Evolutionary conservation across 768 basidiomycete genomes (phyloP).

Genomic region (Russula olivacea): DNA sequence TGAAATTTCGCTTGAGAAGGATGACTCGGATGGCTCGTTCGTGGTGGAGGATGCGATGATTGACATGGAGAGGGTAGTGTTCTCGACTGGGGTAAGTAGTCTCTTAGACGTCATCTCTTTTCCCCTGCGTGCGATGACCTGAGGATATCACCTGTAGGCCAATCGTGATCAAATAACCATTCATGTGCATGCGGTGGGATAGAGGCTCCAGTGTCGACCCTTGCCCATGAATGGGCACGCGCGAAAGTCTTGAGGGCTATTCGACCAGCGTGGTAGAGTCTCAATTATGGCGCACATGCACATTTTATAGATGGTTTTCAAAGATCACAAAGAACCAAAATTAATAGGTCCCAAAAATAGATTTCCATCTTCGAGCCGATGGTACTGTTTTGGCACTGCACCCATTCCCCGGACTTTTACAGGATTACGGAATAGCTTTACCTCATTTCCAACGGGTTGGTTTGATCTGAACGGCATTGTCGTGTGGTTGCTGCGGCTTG

Average conservation of each 20-base stretch:
- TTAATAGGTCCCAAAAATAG: background rate
- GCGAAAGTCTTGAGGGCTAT: background rate
- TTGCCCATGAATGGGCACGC: background rate
- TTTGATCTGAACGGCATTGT: background rate
- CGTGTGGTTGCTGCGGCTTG: background rate
- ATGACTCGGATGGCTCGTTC: background rate
- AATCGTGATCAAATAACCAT: background rate
- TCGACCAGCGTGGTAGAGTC: background rate
- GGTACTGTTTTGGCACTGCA: background rate
- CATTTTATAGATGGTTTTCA: too few relatives aligned
- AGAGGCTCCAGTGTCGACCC: background rate
- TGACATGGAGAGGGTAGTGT: background rate
- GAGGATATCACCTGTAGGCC: background rate
- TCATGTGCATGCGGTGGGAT: background rate
- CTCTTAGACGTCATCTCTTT: background rate
- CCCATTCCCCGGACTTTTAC: background rate
- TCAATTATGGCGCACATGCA: too few relatives aligned
- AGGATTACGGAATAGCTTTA: background rate
- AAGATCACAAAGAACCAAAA: too few relatives aligned
- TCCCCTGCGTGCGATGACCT: background rate
- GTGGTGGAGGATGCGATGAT: conserved; percentile 1
- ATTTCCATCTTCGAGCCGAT: background rate
- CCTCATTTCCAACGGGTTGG: background rate
- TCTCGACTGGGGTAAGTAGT: background rate
- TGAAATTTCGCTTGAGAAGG: background rate